Percentiles rank a stretch among this genome's conserved stretches.
These are phyloP conservation scores for Gremmenia infestans DNA, from an alignment of 2,329 filamentous ascomycete genomes.

Conservation along the genomic window DNA sequence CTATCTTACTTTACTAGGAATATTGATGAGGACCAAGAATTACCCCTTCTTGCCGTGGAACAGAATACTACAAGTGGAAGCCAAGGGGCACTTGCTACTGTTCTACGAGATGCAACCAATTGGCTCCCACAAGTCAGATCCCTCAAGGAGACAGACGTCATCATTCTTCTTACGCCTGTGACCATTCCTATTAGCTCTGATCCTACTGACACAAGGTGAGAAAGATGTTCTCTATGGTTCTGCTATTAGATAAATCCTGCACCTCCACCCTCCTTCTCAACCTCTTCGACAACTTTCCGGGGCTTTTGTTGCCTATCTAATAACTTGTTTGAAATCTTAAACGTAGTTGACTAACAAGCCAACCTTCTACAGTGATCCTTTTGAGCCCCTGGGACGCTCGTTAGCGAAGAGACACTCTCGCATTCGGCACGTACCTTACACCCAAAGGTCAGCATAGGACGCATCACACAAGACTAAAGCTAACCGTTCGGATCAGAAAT, in stretches of 20 bases:
- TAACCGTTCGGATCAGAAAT: slow-evolving; percentile 17
- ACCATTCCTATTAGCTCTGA: slow-evolving; percentile 42
- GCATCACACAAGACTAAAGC: slow-evolving; percentile 19
- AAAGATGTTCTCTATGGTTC: not conserved
- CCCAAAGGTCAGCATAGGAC: slow-evolving; percentile 38
- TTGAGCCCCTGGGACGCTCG: slow-evolving; percentile 63
- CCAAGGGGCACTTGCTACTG: slow-evolving; percentile 8
- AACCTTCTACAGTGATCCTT: slow-evolving; percentile 52
- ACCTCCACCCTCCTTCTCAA: too few relatives aligned
- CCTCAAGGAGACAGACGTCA: slow-evolving; percentile 45
- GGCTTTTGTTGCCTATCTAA: too few relatives aligned
- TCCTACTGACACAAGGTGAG: slow-evolving; percentile 31
- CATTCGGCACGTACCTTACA: slow-evolving; percentile 69
- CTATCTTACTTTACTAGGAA: slow-evolving; percentile 12
- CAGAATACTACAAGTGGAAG: not conserved
- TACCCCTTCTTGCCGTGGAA: not conserved
- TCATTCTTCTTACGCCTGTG: slow-evolving; percentile 58
- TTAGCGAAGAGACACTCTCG: slow-evolving; percentile 54
- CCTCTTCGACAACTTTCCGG: too few relatives aligned
- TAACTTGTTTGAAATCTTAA: too few relatives aligned
- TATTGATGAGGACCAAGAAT: slow-evolving; percentile 7
- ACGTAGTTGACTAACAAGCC: not conserved
- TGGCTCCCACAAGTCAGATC: slow-evolving; percentile 44
- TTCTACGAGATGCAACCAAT: slow-evolving; percentile 32
- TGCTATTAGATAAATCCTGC: too few relatives aligned